Conservation (phyloP, 208 protist species). For the Wallacemonas sp. region DNA sequence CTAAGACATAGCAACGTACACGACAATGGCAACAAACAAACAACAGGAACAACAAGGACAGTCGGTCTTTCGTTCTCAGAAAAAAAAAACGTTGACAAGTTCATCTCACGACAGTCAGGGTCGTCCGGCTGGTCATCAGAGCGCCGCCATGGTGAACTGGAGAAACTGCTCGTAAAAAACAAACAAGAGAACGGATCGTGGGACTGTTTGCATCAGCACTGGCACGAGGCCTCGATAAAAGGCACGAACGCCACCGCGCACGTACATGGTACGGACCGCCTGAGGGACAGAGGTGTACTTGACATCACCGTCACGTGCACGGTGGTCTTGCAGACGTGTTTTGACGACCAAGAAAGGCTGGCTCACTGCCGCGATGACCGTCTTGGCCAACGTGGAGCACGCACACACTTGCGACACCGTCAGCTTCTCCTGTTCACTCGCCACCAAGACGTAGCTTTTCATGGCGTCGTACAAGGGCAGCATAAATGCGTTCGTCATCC, state of each 20-base stretch:
- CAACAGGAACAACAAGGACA: no score
- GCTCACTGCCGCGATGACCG: conserved; percentile 38
- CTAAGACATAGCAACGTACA: no score
- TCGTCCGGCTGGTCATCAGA: no score
- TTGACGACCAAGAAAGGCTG: conserved; percentile 81
- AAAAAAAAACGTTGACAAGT: not conserved
- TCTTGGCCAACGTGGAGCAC: conserved; percentile 68
- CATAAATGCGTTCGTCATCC: conserved; percentile 77
- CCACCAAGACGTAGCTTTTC: conserved; percentile 27
- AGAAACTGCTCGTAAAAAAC: conserved; percentile 85
- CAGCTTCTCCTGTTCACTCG: conserved; percentile 22
- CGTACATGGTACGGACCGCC: conserved; percentile 39
- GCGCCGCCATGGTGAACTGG: conserved; percentile 5
- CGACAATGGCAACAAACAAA: no score
- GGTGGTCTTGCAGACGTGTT: conserved; percentile 84
- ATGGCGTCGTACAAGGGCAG: conserved; percentile 84
- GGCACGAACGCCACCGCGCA: conserved; percentile 33
- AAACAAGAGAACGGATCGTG: conserved; percentile 69
- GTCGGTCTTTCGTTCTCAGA: not conserved
- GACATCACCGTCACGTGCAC: conserved; percentile 50
- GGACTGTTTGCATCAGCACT: conserved; percentile 66
- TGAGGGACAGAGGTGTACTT: conserved; percentile 70
- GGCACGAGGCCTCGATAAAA: conserved; percentile 75
- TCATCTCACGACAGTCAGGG: no score
- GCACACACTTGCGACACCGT: conserved; percentile 45